phyloP scores from a whole-genome alignment of 768 basidiomycete species.

The Podaxis sp. region DNA sequence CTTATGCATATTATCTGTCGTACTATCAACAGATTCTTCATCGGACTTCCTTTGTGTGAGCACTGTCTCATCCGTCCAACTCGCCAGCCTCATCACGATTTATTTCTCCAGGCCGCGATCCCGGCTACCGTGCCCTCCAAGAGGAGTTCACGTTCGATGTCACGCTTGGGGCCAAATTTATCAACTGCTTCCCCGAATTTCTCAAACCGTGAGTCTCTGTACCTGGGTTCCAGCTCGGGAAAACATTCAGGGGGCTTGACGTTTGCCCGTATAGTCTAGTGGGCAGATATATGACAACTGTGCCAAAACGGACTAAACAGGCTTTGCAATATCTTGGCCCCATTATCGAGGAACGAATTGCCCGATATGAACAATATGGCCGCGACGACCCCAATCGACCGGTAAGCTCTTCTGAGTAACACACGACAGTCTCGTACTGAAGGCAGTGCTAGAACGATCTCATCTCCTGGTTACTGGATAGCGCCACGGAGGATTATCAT shows the following conservation, averaged over 20 bases:
- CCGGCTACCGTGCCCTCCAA: constrained; percentile 28
- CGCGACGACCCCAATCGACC: background rate
- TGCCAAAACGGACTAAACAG: constrained; percentile 5
- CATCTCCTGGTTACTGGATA: constrained; percentile 37
- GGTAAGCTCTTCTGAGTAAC: background rate
- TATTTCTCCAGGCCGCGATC: constrained; percentile 29
- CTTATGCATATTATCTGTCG: constrained; percentile 33
- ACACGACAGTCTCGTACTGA: background rate
- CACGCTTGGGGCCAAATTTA: constrained; percentile 12
- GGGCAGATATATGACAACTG: constrained; percentile 10
- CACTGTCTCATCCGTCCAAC: background rate
- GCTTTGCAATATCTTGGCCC: constrained; percentile 8
- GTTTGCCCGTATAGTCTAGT: constrained; percentile 2
- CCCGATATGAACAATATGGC: constrained; percentile 1
- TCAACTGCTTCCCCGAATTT: constrained; percentile 26
- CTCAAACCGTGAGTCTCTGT: constrained; percentile 22
- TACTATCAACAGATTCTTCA: constrained; percentile 40
- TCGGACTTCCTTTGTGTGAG: constrained; percentile 46
- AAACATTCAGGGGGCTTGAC: background rate
- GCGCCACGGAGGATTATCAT: constrained; percentile 23
- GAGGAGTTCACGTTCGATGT: constrained; percentile 27
- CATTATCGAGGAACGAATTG: constrained; percentile 12
- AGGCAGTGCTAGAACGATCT: constrained; percentile 9
- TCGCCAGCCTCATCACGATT: background rate
- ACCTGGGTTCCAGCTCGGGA: background rate